A percentile compares a stretch with the other conserved stretches of the same genome.
Evolutionary conservation across 441 rosid genomes (phyloP).

Genomic region (Eruca vesicaria): DNA sequence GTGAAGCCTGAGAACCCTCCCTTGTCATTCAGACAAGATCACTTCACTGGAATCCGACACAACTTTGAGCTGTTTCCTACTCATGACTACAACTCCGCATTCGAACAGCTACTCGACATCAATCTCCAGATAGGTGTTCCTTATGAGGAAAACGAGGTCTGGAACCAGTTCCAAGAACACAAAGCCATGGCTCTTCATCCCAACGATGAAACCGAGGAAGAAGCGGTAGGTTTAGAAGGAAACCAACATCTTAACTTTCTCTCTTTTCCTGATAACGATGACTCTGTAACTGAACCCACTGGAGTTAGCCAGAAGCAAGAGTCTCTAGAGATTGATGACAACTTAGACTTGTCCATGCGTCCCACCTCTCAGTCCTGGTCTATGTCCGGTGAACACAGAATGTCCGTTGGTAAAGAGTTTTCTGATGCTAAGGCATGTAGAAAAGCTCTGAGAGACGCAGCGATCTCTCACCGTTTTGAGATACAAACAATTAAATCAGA

Average conservation of each 20-base stretch:
- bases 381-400: slow-evolving; percentile 12
- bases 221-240: too few relatives aligned
- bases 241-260: neutral
- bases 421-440: slow-evolving; percentile 53
- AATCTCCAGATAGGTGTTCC: slow-evolving; percentile 32
- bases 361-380: slow-evolving; percentile 33
- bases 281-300: neutral
- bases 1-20: slow-evolving; percentile 37
- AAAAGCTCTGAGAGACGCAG: slow-evolving; percentile 52
- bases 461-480: slow-evolving; percentile 53
- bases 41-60: slow-evolving; percentile 32
- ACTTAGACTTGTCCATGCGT: slow-evolving; percentile 30
- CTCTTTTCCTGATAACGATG: slow-evolving; percentile 6
- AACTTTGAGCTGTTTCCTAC: slow-evolving; percentile 32
- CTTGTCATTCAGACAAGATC: slow-evolving; percentile 34
- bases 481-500: slow-evolving; percentile 54
- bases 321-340: slow-evolving; percentile 30
- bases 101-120: slow-evolving; percentile 36
- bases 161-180: slow-evolving; percentile 24
- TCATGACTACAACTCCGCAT: slow-evolving; percentile 31
- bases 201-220: neutral
- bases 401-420: slow-evolving; percentile 48
- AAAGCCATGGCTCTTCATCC: slow-evolving; percentile 14
- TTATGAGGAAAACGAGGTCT: slow-evolving; percentile 21
- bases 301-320: slow-evolving; percentile 5